Evolutionary conservation across 345 rosid genomes (phyloP), one percentile per base, ranked within the genome.

Genomic region (Anacardium occidentale): DNA sequence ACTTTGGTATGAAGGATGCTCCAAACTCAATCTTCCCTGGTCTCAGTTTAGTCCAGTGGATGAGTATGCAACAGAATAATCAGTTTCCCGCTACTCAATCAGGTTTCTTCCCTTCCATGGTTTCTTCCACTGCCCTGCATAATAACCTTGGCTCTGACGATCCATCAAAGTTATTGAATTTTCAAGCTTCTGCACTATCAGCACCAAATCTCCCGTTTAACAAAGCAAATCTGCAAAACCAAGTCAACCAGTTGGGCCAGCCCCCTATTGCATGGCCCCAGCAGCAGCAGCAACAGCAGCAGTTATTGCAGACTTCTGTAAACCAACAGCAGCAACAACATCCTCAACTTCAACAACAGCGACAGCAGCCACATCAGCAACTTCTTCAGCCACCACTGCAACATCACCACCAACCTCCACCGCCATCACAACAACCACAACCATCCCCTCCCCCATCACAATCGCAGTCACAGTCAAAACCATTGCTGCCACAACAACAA

Each of bases 1-100:
- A 92, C 0, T 84, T 85, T 78, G 97, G 96, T 54, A 82, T 89
- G 91, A 94, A 90, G 85, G 98, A 92, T 71, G 67, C 88, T 0
- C 85, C 84, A 47, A 89, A 78, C 85, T 90, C 97, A 1, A 79
- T 89, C 68, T 90, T 92, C 73, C 98, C 98, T 64, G 95, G 98
- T 68, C 77, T 92, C 81, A 94, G 95, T 79, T 82, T 94, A 59
- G 95, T 89, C 70, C 98, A 92, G 79, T 94, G 98, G 98, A 94
- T 94, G 98, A 92, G 91, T 79, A 92, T 94, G 98, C 98, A 94
- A 74, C 98, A 92, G 76, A 90, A 82, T 72, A 86, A 89, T 83
- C 95, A 85, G 78, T 83, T 87, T 69, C 85, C 87, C 72, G 81
- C 83, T 68, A 75, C 90, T 74, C 94, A 87, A 69, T 73, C 87